A percentile compares a stretch with the other conserved stretches of the same genome.
These are phyloP conservation scores for Balamuthia mandrillaris DNA, from an alignment of 208 protist species.

Conservation along the genomic window DNA sequence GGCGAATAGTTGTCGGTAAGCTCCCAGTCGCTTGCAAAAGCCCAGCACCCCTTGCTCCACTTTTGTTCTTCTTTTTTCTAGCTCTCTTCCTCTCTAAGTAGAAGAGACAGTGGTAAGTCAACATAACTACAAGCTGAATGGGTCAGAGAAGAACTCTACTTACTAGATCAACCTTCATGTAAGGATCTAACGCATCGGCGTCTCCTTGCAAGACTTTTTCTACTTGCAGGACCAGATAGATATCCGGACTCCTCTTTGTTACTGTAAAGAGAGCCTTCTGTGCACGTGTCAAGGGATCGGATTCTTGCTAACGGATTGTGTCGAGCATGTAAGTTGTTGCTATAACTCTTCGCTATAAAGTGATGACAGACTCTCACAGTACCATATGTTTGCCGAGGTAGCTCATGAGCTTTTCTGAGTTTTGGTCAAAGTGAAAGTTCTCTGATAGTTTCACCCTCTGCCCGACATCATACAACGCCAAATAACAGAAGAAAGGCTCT, in stretches of 20 bases:
- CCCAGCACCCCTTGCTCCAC: neutral
- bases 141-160: neutral
- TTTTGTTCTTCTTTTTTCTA: neutral
- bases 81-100: conserved; percentile 33
- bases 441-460: conserved; percentile 13
- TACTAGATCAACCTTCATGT: conserved; percentile 27
- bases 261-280: neutral
- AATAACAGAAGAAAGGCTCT: conserved; percentile 39
- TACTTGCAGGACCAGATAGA: conserved; percentile 46
- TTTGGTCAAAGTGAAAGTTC: conserved; percentile 40
- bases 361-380: neutral
- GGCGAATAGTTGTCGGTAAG: conserved; percentile 47
- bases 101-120: neutral
- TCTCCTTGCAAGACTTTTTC: conserved; percentile 59
- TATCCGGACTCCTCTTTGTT: conserved; percentile 18
- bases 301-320: neutral
- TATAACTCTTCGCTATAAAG: neutral
- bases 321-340: neutral
- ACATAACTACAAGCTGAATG: neutral
- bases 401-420: neutral
- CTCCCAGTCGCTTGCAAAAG: conserved; percentile 40
- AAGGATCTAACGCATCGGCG: conserved; percentile 33
- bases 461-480: conserved; percentile 9
- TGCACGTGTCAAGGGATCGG: neutral
- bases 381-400: conserved; percentile 31